Evolutionary conservation across 2,329 filamentous ascomycete species (phyloP).

Genomic region (Shiraia bambusicola): DNA sequence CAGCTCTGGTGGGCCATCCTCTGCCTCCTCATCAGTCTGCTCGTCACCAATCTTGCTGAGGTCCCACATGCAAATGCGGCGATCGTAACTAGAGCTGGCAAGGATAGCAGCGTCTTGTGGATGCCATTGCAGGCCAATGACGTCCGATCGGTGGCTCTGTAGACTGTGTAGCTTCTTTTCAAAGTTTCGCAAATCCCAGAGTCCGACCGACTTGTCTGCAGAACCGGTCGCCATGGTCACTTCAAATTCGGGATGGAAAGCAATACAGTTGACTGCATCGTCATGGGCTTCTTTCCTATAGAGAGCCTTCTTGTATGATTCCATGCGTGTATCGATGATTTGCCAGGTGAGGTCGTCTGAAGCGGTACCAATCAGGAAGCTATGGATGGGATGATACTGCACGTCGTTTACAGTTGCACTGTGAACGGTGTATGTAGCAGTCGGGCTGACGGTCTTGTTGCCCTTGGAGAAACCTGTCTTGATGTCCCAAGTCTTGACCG

Average conservation of each 20-base stretch:
- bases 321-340: slow-evolving; percentile 80
- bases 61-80: slow-evolving; percentile 96
- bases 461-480: slow-evolving; percentile 68
- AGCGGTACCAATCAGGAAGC: slow-evolving; percentile 80
- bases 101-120: slow-evolving; percentile 85
- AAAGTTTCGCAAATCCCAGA: slow-evolving; percentile 93
- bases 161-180: slow-evolving; percentile 87
- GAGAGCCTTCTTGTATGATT: slow-evolving; percentile 66
- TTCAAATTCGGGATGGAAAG: slow-evolving; percentile 92
- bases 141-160: slow-evolving; percentile 83
- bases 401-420: slow-evolving; percentile 93
- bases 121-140: slow-evolving; percentile 93
- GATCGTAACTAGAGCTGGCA: slow-evolving; percentile 88
- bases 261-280: slow-evolving; percentile 93
- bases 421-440: slow-evolving; percentile 81
- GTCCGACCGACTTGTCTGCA: slow-evolving; percentile 88
- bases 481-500: slow-evolving; percentile 90
- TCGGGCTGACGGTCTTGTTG: slow-evolving; percentile 69
- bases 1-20: slow-evolving; percentile 94
- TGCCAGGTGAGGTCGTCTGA: slow-evolving; percentile 94
- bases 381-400: slow-evolving; percentile 86
- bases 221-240: slow-evolving; percentile 89
- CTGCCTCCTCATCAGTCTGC: slow-evolving; percentile 89
- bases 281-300: slow-evolving; percentile 74
- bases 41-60: slow-evolving; percentile 88